Conservation (phyloP, 2,329 filamentous ascomycete species). For the Cladobotryum mycophilum region DNA sequence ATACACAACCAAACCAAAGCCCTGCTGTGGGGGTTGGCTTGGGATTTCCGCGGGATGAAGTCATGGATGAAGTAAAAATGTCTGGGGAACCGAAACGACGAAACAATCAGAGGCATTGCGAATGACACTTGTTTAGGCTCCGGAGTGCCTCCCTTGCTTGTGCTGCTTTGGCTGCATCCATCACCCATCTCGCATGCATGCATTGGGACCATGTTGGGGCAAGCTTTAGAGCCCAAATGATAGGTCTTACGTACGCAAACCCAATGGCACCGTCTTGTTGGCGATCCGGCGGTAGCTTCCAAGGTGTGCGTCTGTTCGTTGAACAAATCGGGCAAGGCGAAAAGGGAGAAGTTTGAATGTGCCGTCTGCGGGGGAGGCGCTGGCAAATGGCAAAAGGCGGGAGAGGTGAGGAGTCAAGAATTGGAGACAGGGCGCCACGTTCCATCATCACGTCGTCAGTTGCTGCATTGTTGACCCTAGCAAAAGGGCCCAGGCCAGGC, state of each 20-base stretch:
- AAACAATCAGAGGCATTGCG: not conserved
- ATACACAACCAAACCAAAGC: no score
- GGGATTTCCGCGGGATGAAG: not conserved
- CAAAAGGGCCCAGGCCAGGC: no score
- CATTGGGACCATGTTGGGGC: no score
- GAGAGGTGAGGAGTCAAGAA: not conserved
- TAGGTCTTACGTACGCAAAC: no score
- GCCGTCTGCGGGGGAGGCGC: not conserved
- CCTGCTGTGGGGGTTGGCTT: not conserved
- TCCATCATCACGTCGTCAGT: not conserved
- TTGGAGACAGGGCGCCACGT: not conserved
- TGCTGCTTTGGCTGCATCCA: not conserved
- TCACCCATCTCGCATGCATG: no score
- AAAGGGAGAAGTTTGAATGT: not conserved
- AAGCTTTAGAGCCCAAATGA: no score
- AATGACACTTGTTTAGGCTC: not conserved
- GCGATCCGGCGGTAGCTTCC: not conserved
- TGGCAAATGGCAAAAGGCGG: not conserved
- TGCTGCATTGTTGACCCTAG: no score
- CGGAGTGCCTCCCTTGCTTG: slow-evolving; percentile 1
- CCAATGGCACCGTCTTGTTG: no score
- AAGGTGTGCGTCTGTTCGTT: not conserved
- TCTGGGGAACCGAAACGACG: slow-evolving; percentile 6
- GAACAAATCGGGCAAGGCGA: not conserved
- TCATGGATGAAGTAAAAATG: slow-evolving; percentile 5